phyloP scores from a whole-genome alignment of 805 yeast genomes.

The Starmerella roubikii region DNA sequence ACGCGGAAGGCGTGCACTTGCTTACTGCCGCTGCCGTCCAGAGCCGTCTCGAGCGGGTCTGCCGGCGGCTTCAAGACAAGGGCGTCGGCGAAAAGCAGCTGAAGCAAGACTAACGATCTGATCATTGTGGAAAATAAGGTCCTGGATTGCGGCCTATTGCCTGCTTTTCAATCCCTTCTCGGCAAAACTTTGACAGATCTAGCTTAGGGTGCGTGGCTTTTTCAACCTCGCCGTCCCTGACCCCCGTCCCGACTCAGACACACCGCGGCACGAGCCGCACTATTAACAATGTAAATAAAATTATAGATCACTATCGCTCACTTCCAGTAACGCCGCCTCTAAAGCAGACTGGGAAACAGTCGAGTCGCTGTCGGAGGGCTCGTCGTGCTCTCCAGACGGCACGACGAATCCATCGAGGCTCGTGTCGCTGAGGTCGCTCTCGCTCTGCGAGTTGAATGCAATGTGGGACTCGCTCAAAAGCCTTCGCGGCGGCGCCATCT shows the following conservation, averaged over 20 bases:
- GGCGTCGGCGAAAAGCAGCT: not conserved
- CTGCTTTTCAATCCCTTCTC: no score
- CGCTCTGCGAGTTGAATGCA: slow-evolving; percentile 1
- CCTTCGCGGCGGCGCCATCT: slow-evolving; percentile 7
- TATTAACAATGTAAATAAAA: no score
- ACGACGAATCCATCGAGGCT: slow-evolving; percentile 11
- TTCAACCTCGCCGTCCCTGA: not conserved
- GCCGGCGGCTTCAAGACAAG: not conserved
- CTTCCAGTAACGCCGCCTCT: slow-evolving; percentile 25
- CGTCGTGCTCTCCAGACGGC: not conserved
- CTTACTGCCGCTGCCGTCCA: no score
- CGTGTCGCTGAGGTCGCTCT: slow-evolving; percentile 7
- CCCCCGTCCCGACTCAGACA: not conserved
- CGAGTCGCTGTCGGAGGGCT: slow-evolving; percentile 16
- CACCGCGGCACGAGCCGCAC: not conserved
- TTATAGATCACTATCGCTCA: slow-evolving; percentile 1
- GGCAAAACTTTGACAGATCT: no score
- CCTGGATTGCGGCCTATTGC: no score
- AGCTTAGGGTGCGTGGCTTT: no score
- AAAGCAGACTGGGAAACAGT: slow-evolving; percentile 26
- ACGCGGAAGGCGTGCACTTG: slow-evolving; percentile 25
- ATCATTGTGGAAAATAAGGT: no score
- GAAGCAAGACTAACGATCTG: not conserved
- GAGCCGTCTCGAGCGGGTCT: slow-evolving; percentile 6
- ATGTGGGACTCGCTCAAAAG: slow-evolving; percentile 13